Conservation (phyloP, 139 green algal species). For the Zygnema circumcarinatum region DNA sequence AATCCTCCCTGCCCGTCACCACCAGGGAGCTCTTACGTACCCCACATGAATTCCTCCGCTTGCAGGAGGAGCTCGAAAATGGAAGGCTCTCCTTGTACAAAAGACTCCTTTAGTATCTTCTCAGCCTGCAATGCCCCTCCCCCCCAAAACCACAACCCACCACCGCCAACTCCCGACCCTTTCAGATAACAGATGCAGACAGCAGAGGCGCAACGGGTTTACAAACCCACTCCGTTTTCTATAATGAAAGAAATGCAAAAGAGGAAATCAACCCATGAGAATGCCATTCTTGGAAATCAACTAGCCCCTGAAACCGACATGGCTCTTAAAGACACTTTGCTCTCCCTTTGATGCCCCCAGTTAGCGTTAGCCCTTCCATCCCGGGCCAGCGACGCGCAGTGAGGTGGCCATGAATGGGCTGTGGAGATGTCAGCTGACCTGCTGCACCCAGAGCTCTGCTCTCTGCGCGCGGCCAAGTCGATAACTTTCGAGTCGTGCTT, state of each 20-base stretch:
- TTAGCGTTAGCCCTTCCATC: not conserved
- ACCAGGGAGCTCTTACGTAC: not conserved
- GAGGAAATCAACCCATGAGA: not conserved
- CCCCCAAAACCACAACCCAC: too few relatives aligned
- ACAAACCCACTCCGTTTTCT: too few relatives aligned
- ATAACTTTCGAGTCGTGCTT: not conserved
- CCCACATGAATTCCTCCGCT: not conserved
- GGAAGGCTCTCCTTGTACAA: not conserved
- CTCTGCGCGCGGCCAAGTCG: not conserved
- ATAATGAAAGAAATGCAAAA: too few relatives aligned
- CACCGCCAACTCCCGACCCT: too few relatives aligned
- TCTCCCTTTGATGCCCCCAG: not conserved
- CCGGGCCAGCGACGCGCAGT: not conserved
- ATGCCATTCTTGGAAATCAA: not conserved
- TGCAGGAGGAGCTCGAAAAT: not conserved
- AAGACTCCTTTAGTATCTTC: not conserved
- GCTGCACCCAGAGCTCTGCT: not conserved
- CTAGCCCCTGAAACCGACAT: not conserved
- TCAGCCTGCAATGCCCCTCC: not conserved
- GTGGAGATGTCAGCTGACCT: not conserved
- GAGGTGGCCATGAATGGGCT: not conserved
- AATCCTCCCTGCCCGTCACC: too few relatives aligned
- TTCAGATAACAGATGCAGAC: too few relatives aligned
- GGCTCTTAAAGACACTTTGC: not conserved
- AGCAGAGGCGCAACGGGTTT: not conserved